Base-by-base conservation (phyloP, 495 filamentous ascomycete species). In the Neurospora tetraspora region DNA sequence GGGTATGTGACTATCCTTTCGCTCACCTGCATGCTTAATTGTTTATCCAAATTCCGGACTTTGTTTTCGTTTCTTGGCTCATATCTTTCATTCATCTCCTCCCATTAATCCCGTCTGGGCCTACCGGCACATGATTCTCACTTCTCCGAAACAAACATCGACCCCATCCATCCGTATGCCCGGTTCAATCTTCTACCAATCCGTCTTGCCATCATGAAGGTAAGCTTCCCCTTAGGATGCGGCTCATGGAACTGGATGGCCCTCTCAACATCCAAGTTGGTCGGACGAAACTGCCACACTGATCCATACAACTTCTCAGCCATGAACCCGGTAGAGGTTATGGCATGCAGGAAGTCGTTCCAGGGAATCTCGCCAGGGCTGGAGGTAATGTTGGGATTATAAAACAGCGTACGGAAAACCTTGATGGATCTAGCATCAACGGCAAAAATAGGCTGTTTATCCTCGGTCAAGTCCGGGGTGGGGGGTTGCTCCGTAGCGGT, bases 171-270 rank as follows among this genome's bases (percentile, higher is more conserved):
- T 10, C 76, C 75, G 65, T 73, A 76, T 2, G 71, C 70, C 23
- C 76, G 70, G 23, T 10, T 39, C 68, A 78, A 27, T 27, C 76
- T 39, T 61, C 74, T 70, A 1, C 76, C 76, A 16, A 71, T 68
- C 0, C 75, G 40, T 20, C 76, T 47, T 9, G 76, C 76, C 23
- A 71, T 53, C 10, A 12, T 34, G 12, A 78, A 76, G 27, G 53
- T 34, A 6, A 65, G 53, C 53, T 65, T 65, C 11, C 47, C 69
- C 5, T 27, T 36, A 2, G 77, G 76, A 39, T 87, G 82, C 23
- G 87, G 87, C 75, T 89, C 85, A 53, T 87, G 83, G 73, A 88
- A 86, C 59, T 83, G 81, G 23, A 89, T 86, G 43, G 76, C 79
- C 4, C 82, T 70, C 70, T 83, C 76, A 5, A 39, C 40, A 68